Evolutionary conservation across 352 stramenopile genomes (phyloP).

Genomic region (Phytophthora parvispora): DNA sequence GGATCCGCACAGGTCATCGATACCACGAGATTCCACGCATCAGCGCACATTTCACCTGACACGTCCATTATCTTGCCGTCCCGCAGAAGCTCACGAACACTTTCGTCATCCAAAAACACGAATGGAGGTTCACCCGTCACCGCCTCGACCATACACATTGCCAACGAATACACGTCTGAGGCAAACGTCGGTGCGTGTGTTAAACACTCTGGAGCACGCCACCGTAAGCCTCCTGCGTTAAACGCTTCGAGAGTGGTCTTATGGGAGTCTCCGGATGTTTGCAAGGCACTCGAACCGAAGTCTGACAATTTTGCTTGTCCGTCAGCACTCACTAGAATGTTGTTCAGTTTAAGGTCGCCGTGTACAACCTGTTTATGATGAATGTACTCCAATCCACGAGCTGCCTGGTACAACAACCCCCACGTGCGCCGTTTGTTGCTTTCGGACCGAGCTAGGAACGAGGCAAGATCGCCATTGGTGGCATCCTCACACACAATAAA

Average conservation of each 20-base stretch:
- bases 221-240: background rate
- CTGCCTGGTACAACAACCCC: conserved; percentile 35
- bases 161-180: background rate
- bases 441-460: conserved; percentile 5
- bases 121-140: background rate
- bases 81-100: background rate
- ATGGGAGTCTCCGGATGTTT: background rate
- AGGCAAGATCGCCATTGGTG: conserved; percentile 19
- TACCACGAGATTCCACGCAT: background rate
- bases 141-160: background rate
- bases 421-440: conserved; percentile 18
- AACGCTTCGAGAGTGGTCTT: background rate
- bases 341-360: conserved; percentile 28
- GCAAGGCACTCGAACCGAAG: conserved; percentile 16
- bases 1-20: background rate
- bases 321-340: conserved; percentile 19
- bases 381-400: conserved; percentile 49
- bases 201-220: background rate
- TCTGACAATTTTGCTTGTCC: conserved; percentile 20
- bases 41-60: background rate
- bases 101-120: background rate
- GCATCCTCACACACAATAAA: conserved; percentile 44
- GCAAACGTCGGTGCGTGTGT: background rate
- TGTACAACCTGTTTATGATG: conserved; percentile 25
- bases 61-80: background rate